phyloP scores from a whole-genome alignment of 192 early-diverging fungal species.

The Gamsiella multidivaricata region DNA sequence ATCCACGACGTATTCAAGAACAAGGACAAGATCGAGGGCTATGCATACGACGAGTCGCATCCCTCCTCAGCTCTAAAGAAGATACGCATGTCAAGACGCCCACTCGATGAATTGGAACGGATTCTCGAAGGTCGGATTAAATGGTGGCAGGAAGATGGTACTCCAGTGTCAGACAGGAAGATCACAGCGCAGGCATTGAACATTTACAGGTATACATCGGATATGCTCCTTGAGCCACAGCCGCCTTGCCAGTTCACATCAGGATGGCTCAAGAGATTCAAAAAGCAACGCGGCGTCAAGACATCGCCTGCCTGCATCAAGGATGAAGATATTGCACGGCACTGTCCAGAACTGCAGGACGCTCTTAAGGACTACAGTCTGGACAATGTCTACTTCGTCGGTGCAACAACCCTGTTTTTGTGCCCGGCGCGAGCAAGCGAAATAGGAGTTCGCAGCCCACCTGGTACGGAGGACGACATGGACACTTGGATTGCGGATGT shows the following conservation, averaged over 20 bases:
- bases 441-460: not conserved
- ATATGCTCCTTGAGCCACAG: not conserved
- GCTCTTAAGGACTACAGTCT: not conserved
- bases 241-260: not conserved
- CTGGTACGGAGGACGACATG: not conserved
- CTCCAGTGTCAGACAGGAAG: not conserved
- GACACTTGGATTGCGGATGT: constrained; percentile 1
- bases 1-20: not conserved
- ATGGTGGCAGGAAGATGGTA: not conserved
- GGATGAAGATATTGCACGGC: too few relatives aligned
- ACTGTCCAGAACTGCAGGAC: not conserved
- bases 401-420: not conserved
- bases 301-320: too few relatives aligned
- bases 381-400: constrained; percentile 2
- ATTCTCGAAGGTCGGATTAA: not conserved
- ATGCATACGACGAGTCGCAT: not conserved
- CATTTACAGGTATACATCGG: not conserved
- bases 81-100: not conserved
- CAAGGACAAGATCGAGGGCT: not conserved
- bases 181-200: not conserved
- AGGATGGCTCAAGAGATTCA: not conserved
- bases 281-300: not conserved
- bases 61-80: not conserved
- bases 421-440: not conserved
- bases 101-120: not conserved